Evolutionary conservation across 2,329 filamentous ascomycete species (phyloP), one percentile per base, ranked within the genome.

Genomic region (Nectriaceae sp.): DNA sequence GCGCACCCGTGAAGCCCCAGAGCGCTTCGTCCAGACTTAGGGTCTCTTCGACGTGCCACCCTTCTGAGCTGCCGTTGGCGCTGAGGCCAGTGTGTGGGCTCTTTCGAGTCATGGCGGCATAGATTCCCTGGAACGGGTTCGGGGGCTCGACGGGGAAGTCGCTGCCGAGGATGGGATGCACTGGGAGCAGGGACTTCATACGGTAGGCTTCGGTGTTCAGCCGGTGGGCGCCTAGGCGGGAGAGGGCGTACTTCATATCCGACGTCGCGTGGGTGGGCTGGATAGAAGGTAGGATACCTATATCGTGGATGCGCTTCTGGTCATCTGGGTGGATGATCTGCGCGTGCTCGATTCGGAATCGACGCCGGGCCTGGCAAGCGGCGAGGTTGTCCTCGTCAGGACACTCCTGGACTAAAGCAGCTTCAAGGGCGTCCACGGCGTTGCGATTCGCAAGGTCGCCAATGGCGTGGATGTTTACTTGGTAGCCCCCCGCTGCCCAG

Each of bases 131-230:
- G 54, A 87, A 85, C 2, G 85, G 82, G 57, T 82, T 79, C 0
- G 84, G 78, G 3, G 85, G 85, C 63, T 89, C 85, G 6, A 89
- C 85, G 31, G 86, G 86, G 56, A 89, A 89, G 59, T 89, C 86
- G 41, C 83, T 87, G 3, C 86, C 86, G 2, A 89, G 73, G 1
- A 88, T 68, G 4, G 80, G 80, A 0, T 65, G 65, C 11, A 77
- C 62, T 20, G 77, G 71, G 2, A 86, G 73, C 2, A 88, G 66
- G 0, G 80, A 83, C 11, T 73, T 72, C 85, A 89, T 88, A 19
- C 84, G 76, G 65, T 89, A 89, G 1, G 85, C 85, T 50, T 82
- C 79, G 13, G 69, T 59, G 16, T 64, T 61, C 1, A 80, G 80
- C 19, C 86, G 78, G 20, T 75, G 66, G 10, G 62, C 58, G 0